These are phyloP conservation scores for Alternaria sp. DNA, from an alignment of 2,329 filamentous ascomycete genomes.

Conservation along the genomic window DNA sequence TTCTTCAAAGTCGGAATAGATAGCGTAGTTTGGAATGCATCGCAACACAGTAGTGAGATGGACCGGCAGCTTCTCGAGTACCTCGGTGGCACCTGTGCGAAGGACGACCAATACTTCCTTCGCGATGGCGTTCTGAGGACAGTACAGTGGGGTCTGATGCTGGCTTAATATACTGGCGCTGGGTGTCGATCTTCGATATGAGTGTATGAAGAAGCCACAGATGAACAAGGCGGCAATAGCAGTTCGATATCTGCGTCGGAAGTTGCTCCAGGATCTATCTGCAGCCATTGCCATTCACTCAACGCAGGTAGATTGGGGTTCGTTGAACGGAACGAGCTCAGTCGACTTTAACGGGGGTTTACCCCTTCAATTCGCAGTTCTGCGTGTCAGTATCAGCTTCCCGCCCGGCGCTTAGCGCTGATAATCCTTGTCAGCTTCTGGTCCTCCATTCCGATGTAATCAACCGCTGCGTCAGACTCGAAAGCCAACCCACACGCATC, in stretches of 20 bases:
- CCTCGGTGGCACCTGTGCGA: slow-evolving; percentile 63
- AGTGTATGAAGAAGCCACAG: slow-evolving; percentile 6
- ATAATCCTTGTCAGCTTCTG: not conserved
- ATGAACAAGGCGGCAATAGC: not conserved
- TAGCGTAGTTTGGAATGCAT: slow-evolving; percentile 39
- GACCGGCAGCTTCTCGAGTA: slow-evolving; percentile 58
- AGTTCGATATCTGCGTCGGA: slow-evolving; percentile 3
- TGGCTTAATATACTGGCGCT: not conserved
- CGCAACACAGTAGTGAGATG: slow-evolving; percentile 43
- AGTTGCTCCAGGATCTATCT: not conserved
- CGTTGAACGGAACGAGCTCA: not conserved
- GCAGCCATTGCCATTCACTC: not conserved
- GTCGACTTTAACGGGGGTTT: not conserved
- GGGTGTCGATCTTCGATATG: not conserved
- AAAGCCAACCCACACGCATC: not conserved
- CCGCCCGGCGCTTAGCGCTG: not conserved
- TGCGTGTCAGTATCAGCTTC: not conserved
- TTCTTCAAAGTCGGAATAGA: slow-evolving; percentile 46
- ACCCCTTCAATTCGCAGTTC: not conserved
- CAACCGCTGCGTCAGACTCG: not conserved
- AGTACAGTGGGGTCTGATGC: not conserved
- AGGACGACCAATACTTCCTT: slow-evolving; percentile 59
- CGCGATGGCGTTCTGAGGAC: not conserved
- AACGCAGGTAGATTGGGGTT: not conserved
- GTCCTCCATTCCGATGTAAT: not conserved